Evolutionary conservation across 2,329 filamentous ascomycete species (phyloP).

Genomic region (Fusarium nygamai): DNA sequence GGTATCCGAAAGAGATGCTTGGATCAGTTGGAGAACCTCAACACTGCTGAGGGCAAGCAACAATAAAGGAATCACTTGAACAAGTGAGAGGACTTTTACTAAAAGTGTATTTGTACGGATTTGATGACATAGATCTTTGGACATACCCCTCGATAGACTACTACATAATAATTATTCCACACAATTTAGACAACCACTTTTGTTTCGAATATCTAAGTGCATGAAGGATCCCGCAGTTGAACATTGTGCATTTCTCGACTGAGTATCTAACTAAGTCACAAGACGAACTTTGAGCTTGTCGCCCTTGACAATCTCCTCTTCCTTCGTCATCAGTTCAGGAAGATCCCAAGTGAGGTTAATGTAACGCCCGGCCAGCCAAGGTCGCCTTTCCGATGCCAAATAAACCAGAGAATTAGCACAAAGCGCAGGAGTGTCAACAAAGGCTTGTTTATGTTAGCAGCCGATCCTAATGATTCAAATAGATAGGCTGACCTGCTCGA

Average conservation of each 20-base stretch:
- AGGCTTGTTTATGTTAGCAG: neutral
- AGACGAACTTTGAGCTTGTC: slow-evolving; percentile 17
- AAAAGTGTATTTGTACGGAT: neutral
- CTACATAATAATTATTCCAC: neutral
- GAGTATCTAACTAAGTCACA: neutral
- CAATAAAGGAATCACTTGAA: neutral
- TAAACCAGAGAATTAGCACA: slow-evolving; percentile 25
- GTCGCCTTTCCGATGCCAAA: neutral
- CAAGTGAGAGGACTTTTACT: neutral
- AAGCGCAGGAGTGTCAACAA: slow-evolving; percentile 21
- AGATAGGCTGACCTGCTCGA: neutral
- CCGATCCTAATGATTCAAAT: fast-evolving
- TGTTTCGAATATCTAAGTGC: neutral
- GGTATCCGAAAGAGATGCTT: slow-evolving; percentile 40
- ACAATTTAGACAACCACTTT: too few species aligned
- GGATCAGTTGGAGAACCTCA: slow-evolving; percentile 10
- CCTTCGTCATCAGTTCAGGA: slow-evolving; percentile 18
- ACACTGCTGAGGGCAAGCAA: slow-evolving; percentile 7
- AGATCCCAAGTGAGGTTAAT: slow-evolving; percentile 34
- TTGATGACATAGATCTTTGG: neutral
- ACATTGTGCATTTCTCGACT: fast-evolving
- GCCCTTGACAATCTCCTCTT: neutral
- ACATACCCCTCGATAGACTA: neutral
- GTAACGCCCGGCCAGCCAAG: slow-evolving; percentile 24
- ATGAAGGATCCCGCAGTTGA: neutral